phyloP scores from a whole-genome alignment of 1,139 yeast species.

The Suhomyces atakaporum region DNA sequence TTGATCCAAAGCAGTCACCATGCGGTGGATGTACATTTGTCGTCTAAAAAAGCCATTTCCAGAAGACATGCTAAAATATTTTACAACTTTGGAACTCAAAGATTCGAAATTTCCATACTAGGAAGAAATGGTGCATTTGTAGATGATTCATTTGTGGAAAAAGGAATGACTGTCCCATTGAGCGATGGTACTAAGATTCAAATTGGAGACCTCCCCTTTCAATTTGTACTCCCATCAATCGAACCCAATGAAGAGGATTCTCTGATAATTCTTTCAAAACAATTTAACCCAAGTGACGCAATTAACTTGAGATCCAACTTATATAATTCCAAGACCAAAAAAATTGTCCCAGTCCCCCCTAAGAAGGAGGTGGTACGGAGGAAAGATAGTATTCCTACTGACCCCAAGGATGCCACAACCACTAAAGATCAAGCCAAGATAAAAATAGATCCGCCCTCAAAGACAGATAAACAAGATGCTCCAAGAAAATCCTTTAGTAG shows the following conservation, averaged over 20 bases:
- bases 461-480: conserved; percentile 7
- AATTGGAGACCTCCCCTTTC: conserved; percentile 88
- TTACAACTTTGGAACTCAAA: conserved; percentile 91
- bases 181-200: conserved; percentile 82
- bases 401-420: conserved; percentile 2
- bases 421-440: conserved; percentile 7
- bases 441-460: conserved; percentile 6
- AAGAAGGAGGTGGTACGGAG: conserved; percentile 13
- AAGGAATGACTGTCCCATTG: conserved; percentile 86
- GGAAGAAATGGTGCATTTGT: conserved; percentile 98
- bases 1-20: conserved; percentile 48
- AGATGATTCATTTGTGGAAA: conserved; percentile 82
- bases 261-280: conserved; percentile 26
- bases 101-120: conserved; percentile 84
- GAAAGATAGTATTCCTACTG: conserved; percentile 4
- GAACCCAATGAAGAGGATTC: conserved; percentile 34
- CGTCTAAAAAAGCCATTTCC: conserved; percentile 88
- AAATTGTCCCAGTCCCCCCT: conserved; percentile 20
- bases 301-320: conserved; percentile 51
- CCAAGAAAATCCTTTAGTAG: conserved; percentile 8
- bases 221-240: conserved; percentile 72
- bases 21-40: conserved; percentile 87
- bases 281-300: conserved; percentile 56
- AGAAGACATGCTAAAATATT: conserved; percentile 92
- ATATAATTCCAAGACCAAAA: conserved; percentile 28